These are phyloP conservation scores for Pichia phayaonensis DNA, from an alignment of 805 yeast species.

Conservation along the genomic window DNA sequence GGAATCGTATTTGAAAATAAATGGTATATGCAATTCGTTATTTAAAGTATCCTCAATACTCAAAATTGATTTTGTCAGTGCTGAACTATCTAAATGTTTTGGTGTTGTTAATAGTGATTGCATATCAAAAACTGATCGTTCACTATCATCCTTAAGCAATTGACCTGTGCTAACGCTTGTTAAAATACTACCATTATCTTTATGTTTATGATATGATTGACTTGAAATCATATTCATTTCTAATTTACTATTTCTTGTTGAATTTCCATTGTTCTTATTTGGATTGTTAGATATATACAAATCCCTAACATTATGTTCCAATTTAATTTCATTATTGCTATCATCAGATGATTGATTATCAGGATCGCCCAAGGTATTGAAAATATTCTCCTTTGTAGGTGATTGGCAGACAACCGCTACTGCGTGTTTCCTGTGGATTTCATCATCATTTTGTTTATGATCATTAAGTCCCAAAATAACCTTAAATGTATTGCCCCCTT, in stretches of 20 bases:
- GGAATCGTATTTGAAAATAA: slow-evolving; percentile 67
- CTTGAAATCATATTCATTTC: slow-evolving; percentile 11
- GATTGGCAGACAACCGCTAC: slow-evolving; percentile 14
- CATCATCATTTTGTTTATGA: neutral
- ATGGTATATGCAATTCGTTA: slow-evolving; percentile 64
- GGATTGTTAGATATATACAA: slow-evolving; percentile 23
- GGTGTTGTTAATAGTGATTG: slow-evolving; percentile 25
- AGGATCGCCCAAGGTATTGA: slow-evolving; percentile 2
- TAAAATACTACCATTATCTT: slow-evolving; percentile 7
- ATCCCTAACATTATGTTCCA: slow-evolving; percentile 29
- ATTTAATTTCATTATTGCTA: slow-evolving; percentile 24
- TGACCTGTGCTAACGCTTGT: slow-evolving; percentile 10
- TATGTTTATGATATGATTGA: slow-evolving; percentile 1
- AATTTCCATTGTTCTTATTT: slow-evolving; percentile 9
- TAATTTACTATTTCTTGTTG: neutral
- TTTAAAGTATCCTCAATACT: slow-evolving; percentile 36
- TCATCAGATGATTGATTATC: slow-evolving; percentile 11
- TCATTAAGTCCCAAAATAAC: slow-evolving; percentile 25
- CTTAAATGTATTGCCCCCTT: slow-evolving; percentile 16
- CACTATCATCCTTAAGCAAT: slow-evolving; percentile 10
- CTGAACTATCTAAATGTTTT: slow-evolving; percentile 12
- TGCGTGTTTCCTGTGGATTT: slow-evolving; percentile 13
- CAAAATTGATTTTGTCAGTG: slow-evolving; percentile 5
- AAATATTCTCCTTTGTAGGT: slow-evolving; percentile 4
- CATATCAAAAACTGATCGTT: slow-evolving; percentile 23